Evolutionary conservation across 192 early-diverging fungal species (phyloP).

Genomic region (Rhizophagus clarus): DNA sequence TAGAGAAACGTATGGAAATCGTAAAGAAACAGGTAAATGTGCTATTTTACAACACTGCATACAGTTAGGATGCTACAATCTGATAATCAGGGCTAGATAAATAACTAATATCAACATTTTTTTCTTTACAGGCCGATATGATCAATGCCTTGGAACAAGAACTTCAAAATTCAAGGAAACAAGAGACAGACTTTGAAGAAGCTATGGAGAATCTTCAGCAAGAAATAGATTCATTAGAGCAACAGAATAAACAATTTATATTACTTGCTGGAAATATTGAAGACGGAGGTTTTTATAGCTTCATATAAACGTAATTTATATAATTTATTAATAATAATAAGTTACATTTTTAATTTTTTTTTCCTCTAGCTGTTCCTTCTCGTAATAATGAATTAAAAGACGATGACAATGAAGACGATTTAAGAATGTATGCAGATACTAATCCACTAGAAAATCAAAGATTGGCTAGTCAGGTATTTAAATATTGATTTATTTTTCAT

Average conservation of each 20-base stretch:
- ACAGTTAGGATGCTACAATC: background rate
- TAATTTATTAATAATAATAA: background rate
- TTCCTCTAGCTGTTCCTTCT: background rate
- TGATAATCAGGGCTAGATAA: background rate
- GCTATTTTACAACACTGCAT: too few relatives aligned
- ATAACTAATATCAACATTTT: too few relatives aligned
- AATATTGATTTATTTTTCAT: background rate
- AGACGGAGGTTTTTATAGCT: slow-evolving; percentile 25
- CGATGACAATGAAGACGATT: background rate
- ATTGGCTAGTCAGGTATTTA: slow-evolving; percentile 23
- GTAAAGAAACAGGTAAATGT: slow-evolving; percentile 59
- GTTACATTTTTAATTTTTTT: background rate
- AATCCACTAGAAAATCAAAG: background rate
- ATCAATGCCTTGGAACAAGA: slow-evolving; percentile 61
- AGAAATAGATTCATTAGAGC: slow-evolving; percentile 70
- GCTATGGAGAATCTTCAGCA: slow-evolving; percentile 68
- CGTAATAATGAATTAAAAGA: background rate
- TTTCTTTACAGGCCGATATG: slow-evolving; percentile 51
- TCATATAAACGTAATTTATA: background rate
- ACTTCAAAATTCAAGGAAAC: slow-evolving; percentile 57
- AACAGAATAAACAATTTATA: slow-evolving; percentile 62
- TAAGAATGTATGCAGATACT: background rate
- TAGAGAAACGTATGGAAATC: slow-evolving; percentile 79
- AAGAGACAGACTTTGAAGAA: slow-evolving; percentile 72
- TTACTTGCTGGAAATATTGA: slow-evolving; percentile 43